A percentile compares a stretch with the other conserved stretches of the same genome.
These are phyloP conservation scores for Verbascum thapsus DNA, from an alignment of 257 asterid genomes.

Conservation along the genomic window DNA sequence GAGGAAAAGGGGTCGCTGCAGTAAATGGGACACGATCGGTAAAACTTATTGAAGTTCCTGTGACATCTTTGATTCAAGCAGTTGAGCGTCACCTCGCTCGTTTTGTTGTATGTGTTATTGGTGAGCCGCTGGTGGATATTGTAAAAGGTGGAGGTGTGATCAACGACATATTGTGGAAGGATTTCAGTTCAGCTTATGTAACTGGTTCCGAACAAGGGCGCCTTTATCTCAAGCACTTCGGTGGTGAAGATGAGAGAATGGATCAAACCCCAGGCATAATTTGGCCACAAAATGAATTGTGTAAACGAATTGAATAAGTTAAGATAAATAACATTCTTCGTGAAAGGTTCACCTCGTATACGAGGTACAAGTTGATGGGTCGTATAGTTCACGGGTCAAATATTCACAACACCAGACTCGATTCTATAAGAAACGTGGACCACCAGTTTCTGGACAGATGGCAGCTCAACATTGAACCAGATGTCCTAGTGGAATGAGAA, in stretches of 20 bases:
- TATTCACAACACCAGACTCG: too few relatives aligned
- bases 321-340: too few relatives aligned
- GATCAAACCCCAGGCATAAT: conserved; percentile 33
- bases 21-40: conserved; percentile 84
- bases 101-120: conserved; percentile 81
- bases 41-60: conserved; percentile 76
- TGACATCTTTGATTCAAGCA: conserved; percentile 54
- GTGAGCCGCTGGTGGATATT: conserved; percentile 67
- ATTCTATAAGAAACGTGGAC: too few relatives aligned
- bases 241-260: conserved; percentile 57
- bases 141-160: conserved; percentile 63
- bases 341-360: too few relatives aligned
- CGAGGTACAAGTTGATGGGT: too few relatives aligned
- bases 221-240: conserved; percentile 71
- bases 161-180: conserved; percentile 64
- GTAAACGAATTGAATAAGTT: too few relatives aligned
- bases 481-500: too few relatives aligned
- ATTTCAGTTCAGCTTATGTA: conserved; percentile 44
- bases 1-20: conserved; percentile 87
- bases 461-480: too few relatives aligned
- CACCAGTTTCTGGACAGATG: too few relatives aligned
- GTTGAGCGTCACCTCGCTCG: conserved; percentile 70
- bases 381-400: too few relatives aligned
- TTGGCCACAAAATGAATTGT: too few relatives aligned
- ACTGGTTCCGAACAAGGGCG: conserved; percentile 53